Base-by-base conservation (phyloP, 164 flowering plant genomes). In the Vitis labrusca region DNA sequence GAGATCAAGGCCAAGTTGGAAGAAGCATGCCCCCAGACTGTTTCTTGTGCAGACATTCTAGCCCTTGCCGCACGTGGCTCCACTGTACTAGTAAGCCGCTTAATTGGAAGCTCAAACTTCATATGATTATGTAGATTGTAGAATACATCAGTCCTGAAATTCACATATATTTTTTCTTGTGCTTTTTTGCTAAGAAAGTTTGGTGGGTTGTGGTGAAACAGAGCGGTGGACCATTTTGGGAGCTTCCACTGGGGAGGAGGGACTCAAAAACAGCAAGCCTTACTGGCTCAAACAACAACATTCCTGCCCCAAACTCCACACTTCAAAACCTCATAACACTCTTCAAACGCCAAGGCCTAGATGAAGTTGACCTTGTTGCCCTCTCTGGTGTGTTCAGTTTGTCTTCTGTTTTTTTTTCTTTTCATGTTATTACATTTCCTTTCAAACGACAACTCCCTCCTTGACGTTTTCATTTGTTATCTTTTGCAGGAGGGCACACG, bases 41-140 rank as follows among this genome's bases (percentile, higher is more conserved):
- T 93, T 58, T 91, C 98, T n/a, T 93, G 98, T 75, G 96, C 98
- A n/a, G 98, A 93, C 73, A 86, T 91, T 69, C 66, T 90, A 1
- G 96, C 97, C 63, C 81, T 93, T 30, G 90, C 92, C 51, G 98
- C 97, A 58, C 82, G 93, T 10, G 95, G 84, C 60, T 91, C 95
- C 70, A 83, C 84, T 67, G 85, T 93, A 13, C 77, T 90, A 65
- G 97, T 93, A 89, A 84, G 73, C 49, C 44, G 2, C 44, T 23
- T 23, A 23, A 23, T 23, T 23, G 27, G 27, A 23, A 23, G 27
- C 2, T 37, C 44, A 37, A 37, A 37, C 44, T 37, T 37, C 27
- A 23, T 23, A 23, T 23, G 27, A 23, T 23, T 23, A 23, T 23
- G 27, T 23, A 23, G 27, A 23, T 23, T 2, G 27, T 23, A 23